A percentile compares a stretch with the other conserved stretches of the same genome.
phyloP scores from a whole-genome alignment of 116 monocot species.

The Thalassia testudinum region DNA sequence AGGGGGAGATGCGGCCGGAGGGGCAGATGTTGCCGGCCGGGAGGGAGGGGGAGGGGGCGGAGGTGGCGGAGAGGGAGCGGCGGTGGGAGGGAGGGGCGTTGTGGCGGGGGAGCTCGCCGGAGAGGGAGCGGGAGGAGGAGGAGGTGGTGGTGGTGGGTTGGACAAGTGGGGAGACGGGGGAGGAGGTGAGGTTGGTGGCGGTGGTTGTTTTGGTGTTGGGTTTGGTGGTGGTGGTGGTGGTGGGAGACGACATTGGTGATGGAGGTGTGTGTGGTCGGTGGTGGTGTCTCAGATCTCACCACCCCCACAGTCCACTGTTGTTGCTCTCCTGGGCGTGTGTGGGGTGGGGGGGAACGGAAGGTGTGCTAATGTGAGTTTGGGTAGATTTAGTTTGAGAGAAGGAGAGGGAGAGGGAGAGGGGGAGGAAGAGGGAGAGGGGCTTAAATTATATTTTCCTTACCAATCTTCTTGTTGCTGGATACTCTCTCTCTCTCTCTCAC shows the following conservation, averaged over 20 bases:
- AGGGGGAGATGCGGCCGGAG: conserved; percentile 2
- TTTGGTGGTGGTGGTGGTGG: conserved; percentile 15
- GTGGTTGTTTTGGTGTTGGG: conserved; percentile 22
- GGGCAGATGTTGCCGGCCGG: conserved; percentile 2
- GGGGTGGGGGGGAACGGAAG: background rate
- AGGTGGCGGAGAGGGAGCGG: background rate
- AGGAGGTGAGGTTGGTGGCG: conserved; percentile 6
- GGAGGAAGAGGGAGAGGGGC: conserved; percentile 1
- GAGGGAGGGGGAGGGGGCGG: conserved; percentile 22
- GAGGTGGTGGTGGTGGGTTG: conserved; percentile 21
- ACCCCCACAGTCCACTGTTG: background rate
- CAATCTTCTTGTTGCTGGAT: too few relatives aligned
- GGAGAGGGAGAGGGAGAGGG: conserved; percentile 3
- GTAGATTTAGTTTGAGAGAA: background rate
- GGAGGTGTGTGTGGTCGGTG: background rate
- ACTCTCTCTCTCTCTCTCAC: too few relatives aligned
- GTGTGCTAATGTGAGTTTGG: background rate
- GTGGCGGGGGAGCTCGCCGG: conserved; percentile 6
- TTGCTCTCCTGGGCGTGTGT: background rate
- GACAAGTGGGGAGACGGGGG: conserved; percentile 24
- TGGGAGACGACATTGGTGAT: too few relatives aligned
- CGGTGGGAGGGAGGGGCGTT: conserved; percentile 23
- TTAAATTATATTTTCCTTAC: too few relatives aligned
- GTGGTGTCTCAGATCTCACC: background rate
- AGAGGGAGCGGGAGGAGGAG: conserved; percentile 18